Evolutionary conservation across 306 rosid species (phyloP), one percentile per base, ranked within the genome.

Genomic region (Glycine tomentella): DNA sequence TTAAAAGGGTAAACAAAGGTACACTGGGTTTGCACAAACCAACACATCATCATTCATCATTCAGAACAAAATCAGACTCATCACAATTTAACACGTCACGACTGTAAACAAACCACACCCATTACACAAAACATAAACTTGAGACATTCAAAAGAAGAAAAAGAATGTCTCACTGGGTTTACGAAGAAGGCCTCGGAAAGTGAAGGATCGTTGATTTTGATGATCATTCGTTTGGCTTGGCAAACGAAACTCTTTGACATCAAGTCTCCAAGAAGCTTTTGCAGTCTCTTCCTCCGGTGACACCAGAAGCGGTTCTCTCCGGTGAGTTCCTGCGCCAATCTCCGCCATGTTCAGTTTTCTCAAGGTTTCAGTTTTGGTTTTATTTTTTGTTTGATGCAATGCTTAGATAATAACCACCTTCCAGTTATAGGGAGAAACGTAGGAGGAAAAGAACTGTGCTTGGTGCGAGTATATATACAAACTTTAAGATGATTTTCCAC

Each of bases 181-280:
- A 13, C 42, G 15, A 33, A 79, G 76, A 33, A 57, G 62, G 58
- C 77, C 38, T 31, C n/a, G 10, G 12, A 79, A 33, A 58, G 49
- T 49, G 40, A 69, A 69, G 44, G 51, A n/a, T 25, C 7, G 70
- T 1, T 20, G 58, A 8, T 44, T 74, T 4, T 17, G 44, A 66
- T 33, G 45, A 53, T 40, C n/a, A 16, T 50, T 6, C 4, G 8
- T 66, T 57, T 12, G 46, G 40, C 14, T 34, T n/a, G 76, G 82
- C 33, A 79, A 25, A 20, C 20, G 20, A 20, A 20, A 20, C 20
- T 20, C 0, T 20, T 20, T 20, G 0, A 20, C 1, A 1, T 20
- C 1, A 20, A 20, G 1, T 20, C 20, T 0, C 20, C 20, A 20
- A 0, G 1, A 20, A 20, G 20, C 20, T 20, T 20, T 20, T 20